Percentiles rank a stretch among this genome's conserved stretches.
phyloP scores from a whole-genome alignment of 495 filamentous ascomycete genomes.

The Thermothielavioides terrestris region DNA sequence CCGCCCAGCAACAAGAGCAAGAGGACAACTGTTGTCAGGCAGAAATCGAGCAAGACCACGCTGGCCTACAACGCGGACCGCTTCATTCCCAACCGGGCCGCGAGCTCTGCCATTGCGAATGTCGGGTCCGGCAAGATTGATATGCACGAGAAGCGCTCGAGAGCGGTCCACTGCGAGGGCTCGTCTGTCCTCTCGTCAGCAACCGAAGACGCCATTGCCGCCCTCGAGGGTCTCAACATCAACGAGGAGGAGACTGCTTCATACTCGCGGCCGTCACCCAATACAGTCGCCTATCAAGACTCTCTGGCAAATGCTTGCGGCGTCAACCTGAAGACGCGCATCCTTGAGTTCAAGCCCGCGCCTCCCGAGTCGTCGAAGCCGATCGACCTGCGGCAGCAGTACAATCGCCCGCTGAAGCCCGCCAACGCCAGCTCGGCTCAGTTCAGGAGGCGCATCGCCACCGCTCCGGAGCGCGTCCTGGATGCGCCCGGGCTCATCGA shows the following conservation, averaged over 20 bases:
- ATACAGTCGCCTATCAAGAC: conserved; percentile 84
- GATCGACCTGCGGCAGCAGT: conserved; percentile 92
- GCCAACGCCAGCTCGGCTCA: conserved; percentile 65
- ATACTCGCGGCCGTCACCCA: conserved; percentile 76
- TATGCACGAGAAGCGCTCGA: conserved; percentile 55
- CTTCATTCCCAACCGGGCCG: conserved; percentile 88
- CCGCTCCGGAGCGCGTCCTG: conserved; percentile 92
- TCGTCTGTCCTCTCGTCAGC: conserved; percentile 54
- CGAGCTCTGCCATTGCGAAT: conserved; percentile 79
- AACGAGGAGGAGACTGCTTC: conserved; percentile 40
- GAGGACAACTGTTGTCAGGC: conserved; percentile 47
- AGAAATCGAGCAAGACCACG: conserved; percentile 69
- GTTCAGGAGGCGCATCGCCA: conserved; percentile 82
- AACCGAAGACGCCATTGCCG: conserved; percentile 68
- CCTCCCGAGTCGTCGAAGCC: conserved; percentile 95
- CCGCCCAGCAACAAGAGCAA: conserved; percentile 63
- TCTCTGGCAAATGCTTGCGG: conserved; percentile 88
- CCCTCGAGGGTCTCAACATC: conserved; percentile 69
- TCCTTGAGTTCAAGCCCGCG: conserved; percentile 97
- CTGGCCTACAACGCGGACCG: conserved; percentile 80
- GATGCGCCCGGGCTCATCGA: conserved; percentile 93
- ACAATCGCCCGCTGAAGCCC: conserved; percentile 89
- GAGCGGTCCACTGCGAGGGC: conserved; percentile 55
- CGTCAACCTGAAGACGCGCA: conserved; percentile 84
- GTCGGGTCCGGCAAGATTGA: conserved; percentile 74